phyloP scores from a whole-genome alignment of 2,329 filamentous ascomycete species.

The Sarocladium oryzae region DNA sequence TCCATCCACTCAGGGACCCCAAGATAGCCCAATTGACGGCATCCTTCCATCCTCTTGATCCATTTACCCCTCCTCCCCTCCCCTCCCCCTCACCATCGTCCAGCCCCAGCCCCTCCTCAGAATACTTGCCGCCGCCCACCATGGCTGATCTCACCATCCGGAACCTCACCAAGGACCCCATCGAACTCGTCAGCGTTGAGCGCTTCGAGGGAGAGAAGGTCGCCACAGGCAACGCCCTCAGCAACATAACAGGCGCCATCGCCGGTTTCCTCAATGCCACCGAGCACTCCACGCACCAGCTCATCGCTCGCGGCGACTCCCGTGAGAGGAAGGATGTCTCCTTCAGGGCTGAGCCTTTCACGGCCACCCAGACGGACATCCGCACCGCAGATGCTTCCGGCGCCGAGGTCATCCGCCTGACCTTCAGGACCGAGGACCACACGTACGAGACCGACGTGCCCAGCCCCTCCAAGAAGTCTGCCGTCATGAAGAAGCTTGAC shows the following conservation, averaged over 20 bases:
- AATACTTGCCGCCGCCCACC: conserved; percentile 11
- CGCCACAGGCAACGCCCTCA: conserved; percentile 35
- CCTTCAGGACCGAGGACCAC: conserved; percentile 54
- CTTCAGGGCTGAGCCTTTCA: conserved; percentile 62
- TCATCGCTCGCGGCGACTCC: conserved; percentile 46
- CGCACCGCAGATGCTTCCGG: conserved; percentile 45
- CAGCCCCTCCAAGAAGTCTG: conserved; percentile 51
- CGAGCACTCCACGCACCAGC: conserved; percentile 22
- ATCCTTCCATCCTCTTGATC: too few species aligned
- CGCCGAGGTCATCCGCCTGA: conserved; percentile 66
- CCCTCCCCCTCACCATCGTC: neutral
- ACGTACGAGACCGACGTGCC: conserved; percentile 67
- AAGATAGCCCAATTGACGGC: too few species aligned
- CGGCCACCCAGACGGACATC: conserved; percentile 51
- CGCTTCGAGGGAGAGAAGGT: conserved; percentile 54
- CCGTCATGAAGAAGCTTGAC: conserved; percentile 51
- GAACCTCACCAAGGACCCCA: conserved; percentile 69
- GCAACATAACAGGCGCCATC: conserved; percentile 38
- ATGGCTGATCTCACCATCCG: conserved; percentile 64
- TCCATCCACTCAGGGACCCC: too few species aligned
- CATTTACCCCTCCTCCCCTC: neutral
- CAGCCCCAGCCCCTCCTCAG: neutral
- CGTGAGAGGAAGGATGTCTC: conserved; percentile 57
- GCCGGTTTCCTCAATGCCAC: conserved; percentile 38
- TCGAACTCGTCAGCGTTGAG: conserved; percentile 68